Evolutionary conservation across 441 rosid genomes (phyloP).

Genomic region (Populus tomentosa): DNA sequence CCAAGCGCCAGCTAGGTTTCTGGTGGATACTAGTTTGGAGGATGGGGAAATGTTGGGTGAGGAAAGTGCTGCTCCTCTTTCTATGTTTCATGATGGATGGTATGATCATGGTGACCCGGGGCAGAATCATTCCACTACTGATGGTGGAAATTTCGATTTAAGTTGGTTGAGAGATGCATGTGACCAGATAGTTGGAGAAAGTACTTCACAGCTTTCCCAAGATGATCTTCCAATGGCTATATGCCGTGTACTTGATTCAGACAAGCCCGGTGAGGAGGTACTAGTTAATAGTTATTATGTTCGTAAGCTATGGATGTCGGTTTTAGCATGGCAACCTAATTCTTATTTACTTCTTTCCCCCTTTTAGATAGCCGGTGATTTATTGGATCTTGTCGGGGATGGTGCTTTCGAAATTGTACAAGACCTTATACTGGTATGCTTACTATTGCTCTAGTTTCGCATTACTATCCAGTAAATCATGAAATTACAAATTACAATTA

Average conservation of each 20-base stretch:
- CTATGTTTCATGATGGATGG: conserved; percentile 46
- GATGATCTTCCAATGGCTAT: conserved; percentile 95
- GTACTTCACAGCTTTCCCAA: conserved; percentile 69
- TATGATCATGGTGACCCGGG: conserved; percentile 31
- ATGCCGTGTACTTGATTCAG: conserved; percentile 85
- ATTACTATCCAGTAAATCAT: neutral
- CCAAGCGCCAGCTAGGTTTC: conserved; percentile 69
- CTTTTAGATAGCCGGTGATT: conserved; percentile 80
- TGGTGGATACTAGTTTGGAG: conserved; percentile 59
- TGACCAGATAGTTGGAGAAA: conserved; percentile 54
- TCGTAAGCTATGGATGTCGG: conserved; percentile 12
- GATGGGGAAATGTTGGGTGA: conserved; percentile 41
- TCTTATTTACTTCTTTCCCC: conserved; percentile 5
- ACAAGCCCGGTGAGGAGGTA: conserved; percentile 96
- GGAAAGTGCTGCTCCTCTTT: conserved; percentile 34
- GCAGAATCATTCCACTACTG: conserved; percentile 28
- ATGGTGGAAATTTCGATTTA: conserved; percentile 48
- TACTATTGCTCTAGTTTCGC: conserved; percentile 9
- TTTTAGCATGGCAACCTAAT: conserved; percentile 8
- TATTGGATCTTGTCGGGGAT: conserved; percentile 94
- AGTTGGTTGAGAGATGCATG: conserved; percentile 90
- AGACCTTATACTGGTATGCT: conserved; percentile 66
- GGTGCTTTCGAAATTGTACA: conserved; percentile 87
- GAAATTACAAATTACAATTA: too few species aligned
- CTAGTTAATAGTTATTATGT: conserved; percentile 18